Evolutionary conservation across 768 basidiomycete genomes (phyloP), one percentile per base, ranked within the genome.

Genomic region (Pulveroboletus sp.): DNA sequence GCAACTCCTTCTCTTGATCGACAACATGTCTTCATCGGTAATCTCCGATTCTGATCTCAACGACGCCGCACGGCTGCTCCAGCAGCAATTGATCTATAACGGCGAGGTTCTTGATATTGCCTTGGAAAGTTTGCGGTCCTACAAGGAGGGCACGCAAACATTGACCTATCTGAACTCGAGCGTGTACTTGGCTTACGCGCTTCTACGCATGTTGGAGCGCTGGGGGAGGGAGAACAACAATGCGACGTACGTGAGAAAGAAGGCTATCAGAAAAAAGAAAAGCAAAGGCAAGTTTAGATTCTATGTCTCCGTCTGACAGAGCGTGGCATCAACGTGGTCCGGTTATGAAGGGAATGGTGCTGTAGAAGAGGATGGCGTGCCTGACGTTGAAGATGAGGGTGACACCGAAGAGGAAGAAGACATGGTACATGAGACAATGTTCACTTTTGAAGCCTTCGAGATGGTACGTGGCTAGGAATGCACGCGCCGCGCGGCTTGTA

Each of bases 51-150:
- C 66, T 21, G 53, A 60, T 56, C 75, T 92, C 55, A 71, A 73
- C 39, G 92, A 95, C 32, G 84, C 87, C 24, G 88, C 93, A 43
- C 82, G 82, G 47, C 73, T 86, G 17, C 75, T 98, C 2, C 89
- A 93, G 59, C 83, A 92, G 55, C 91, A 96, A 65, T 74, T 99
- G 24, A 86, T 97, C 61, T 98, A 97, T 72, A 93, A 93, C 59
- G 93, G 91, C 31, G 93, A 97, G 56, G 84, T 94, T 15, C 82
- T 98, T 47, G 94, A 98, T 57, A 81, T 93, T 21, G 80, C 93
- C 0, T 72, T 93, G 39, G 84, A 87, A 24, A 84, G 88, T 47
- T 67, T 98, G 43, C 75, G 80, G 42, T 73, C 74, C 24, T 97
- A 93, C 74, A 89, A 85, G 57, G 79, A 86, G 40, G 92, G 84